Conservation (phyloP, 192 early-diverging fungal genomes). For the Backusella psychrophila region DNA sequence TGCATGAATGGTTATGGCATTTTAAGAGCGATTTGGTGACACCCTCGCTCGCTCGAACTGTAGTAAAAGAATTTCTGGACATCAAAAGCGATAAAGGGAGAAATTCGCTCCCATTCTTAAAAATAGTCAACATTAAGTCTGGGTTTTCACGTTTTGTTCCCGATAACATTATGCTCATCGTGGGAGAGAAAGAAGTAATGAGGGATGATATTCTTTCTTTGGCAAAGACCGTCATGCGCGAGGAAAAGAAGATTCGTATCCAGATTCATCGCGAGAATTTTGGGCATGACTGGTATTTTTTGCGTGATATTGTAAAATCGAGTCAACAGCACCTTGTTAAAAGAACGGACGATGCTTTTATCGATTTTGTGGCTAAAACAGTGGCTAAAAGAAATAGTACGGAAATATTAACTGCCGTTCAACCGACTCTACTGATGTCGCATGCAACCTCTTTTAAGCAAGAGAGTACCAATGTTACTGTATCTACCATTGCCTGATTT, state of each 20-base stretch:
- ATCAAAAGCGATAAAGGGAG: neutral
- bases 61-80: constrained; percentile 21
- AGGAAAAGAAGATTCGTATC: neutral
- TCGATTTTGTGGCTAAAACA: neutral
- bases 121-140: neutral
- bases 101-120: neutral
- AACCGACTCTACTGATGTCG: neutral
- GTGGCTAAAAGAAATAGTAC: neutral
- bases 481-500: neutral
- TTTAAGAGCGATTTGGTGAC: constrained; percentile 20
- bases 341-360: neutral
- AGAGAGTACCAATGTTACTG: neutral
- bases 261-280: constrained; percentile 1
- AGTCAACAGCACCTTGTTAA: neutral
- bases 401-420: neutral
- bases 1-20: constrained; percentile 13
- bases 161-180: neutral
- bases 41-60: constrained; percentile 1
- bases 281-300: constrained; percentile 14
- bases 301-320: constrained; percentile 5
- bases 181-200: constrained; percentile 24
- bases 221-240: neutral
- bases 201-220: constrained; percentile 22
- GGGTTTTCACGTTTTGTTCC: constrained; percentile 18
- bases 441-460: neutral